Evolutionary conservation across 768 basidiomycete species (phyloP), one percentile per base, ranked within the genome.

Genomic region (Xerocomellus amylosporus): DNA sequence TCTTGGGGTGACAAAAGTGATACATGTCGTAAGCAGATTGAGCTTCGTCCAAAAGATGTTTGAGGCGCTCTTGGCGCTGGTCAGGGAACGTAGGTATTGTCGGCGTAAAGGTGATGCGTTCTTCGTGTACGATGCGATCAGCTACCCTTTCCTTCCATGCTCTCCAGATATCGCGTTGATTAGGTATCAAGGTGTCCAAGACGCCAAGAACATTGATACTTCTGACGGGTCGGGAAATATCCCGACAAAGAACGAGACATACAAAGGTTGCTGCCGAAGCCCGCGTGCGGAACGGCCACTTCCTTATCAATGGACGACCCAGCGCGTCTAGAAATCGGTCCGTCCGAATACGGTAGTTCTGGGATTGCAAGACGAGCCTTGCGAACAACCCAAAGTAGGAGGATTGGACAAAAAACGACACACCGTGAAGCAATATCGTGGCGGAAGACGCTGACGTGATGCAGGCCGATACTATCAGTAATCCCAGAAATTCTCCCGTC

Each of bases 371-470:
- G 31, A 58, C 51, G 9, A 63, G 54, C 42, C 46, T 54, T 19
- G 60, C 60, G 17, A 58, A 54, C 47, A 62, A 47, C 39, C 46
- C 60, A 52, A 62, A 58, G 60, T 62, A 62, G 15, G 33, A 51
- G 26, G 43, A 37, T 30, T 62, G 60, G 12, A 51, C n/a, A 37
- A 62, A 51, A 47, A 58, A 49, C 15, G 37, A 58, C n/a, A 34
- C 44, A 15, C 56, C 56, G 8, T 54, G 50, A 41, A 59, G 56
- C 1, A 52, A 13, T 22, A 62, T 46, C 14, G 39, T 40, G 10
- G 33, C 1, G 4, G 60, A 51, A 1, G 60, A 39, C n/a, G 47
- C 8, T 1, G 53, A 54, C 1, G 50, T 17, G 43, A 58, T 46
- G 47, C 39, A 49, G 4, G 56, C 56, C 5, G 40, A 50, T 17